Conservation (phyloP, 352 stramenopile genomes). For the Phytophthora cactorum region DNA sequence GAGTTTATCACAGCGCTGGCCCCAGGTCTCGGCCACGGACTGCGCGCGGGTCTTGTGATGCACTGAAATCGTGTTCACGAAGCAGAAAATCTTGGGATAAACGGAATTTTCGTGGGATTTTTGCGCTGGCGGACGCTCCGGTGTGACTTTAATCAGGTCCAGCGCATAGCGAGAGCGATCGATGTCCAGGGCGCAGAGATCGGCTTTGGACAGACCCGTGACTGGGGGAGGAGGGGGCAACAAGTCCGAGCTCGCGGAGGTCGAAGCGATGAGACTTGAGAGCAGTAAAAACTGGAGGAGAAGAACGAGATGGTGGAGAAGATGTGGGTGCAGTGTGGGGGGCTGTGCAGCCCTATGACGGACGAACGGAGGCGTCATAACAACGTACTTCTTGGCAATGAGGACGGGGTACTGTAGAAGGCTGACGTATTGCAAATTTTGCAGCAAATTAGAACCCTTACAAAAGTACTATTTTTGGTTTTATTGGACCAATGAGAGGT, state of each 20-base stretch:
- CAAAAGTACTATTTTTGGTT: not conserved
- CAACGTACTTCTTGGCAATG: not conserved
- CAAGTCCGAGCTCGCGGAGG: slow-evolving; percentile 9
- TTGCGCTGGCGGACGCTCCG: slow-evolving; percentile 21
- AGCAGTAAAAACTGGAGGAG: slow-evolving; percentile 19
- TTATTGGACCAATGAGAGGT: slow-evolving; percentile 4
- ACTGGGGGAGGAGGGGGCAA: slow-evolving; percentile 19
- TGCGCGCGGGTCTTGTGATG: slow-evolving; percentile 66
- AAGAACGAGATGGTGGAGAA: slow-evolving; percentile 4
- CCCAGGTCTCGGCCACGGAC: slow-evolving; percentile 81
- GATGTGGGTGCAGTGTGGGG: not conserved
- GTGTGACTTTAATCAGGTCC: slow-evolving; percentile 49
- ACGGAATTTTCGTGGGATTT: slow-evolving; percentile 6
- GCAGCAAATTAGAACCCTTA: slow-evolving; percentile 13
- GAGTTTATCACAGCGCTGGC: slow-evolving; percentile 78
- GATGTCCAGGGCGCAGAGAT: slow-evolving; percentile 65
- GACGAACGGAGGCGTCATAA: slow-evolving; percentile 9
- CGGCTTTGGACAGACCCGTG: slow-evolving; percentile 40
- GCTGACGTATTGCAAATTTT: slow-evolving; percentile 17
- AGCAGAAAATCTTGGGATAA: slow-evolving; percentile 77
- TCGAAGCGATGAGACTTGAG: slow-evolving; percentile 1
- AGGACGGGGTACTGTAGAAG: slow-evolving; percentile 3
- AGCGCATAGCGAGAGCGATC: slow-evolving; percentile 49
- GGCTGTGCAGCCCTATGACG: not conserved
- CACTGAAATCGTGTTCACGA: slow-evolving; percentile 84